Evolutionary conservation across 2,329 filamentous ascomycete genomes (phyloP), one percentile per base, ranked within the genome.

Genomic region (Trichoderma cornu-damae): DNA sequence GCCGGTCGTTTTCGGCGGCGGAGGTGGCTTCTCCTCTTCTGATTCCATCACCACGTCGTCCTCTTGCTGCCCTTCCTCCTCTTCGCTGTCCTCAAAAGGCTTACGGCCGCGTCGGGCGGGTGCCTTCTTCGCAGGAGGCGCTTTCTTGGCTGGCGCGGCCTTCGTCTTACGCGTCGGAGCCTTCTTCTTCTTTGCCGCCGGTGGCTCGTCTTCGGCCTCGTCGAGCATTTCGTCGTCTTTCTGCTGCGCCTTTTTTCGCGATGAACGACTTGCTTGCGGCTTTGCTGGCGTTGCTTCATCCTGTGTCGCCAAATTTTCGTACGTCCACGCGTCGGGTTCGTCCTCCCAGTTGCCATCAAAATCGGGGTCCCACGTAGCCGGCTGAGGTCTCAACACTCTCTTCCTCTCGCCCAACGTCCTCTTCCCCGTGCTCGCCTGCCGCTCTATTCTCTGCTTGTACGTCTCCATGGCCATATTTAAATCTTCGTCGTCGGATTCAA

Each of bases 321-420:
- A 74, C 16, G 62, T 65, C 72, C 71, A 75, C 18, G 73, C 89
- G 6, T 82, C 86, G 0, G 88, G 83, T 59, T 90, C 84, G 47
- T 94, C 88, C 60, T 87, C 87, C 92, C 93, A 97, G 50, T 80
- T 79, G 0, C 92, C 94, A 49, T 96, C 87, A 24, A 92, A 75
- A 62, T 97, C 93, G n/a, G 84, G 89, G 67, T 97, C 90, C 91
- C 92, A 97, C 2, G 78, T 79, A 9, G 83, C 81, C 1, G 93
- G 93, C 69, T 86, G 89, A 0, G 89, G 86, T 68, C 89, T 93
- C 60, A 89, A 77, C 6, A 72, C 64, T 4, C 72, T 66, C 32
- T 69, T 71, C 11, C 68, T 61, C 77, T 83, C 58, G 38, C 60
- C 44, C 30, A n/a, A 24, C 11, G 34, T 55, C 59, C 11, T 46